Evolutionary conservation across 257 asterid genomes (phyloP), one percentile per base, ranked within the genome.

Genomic region (Salvia splendens): DNA sequence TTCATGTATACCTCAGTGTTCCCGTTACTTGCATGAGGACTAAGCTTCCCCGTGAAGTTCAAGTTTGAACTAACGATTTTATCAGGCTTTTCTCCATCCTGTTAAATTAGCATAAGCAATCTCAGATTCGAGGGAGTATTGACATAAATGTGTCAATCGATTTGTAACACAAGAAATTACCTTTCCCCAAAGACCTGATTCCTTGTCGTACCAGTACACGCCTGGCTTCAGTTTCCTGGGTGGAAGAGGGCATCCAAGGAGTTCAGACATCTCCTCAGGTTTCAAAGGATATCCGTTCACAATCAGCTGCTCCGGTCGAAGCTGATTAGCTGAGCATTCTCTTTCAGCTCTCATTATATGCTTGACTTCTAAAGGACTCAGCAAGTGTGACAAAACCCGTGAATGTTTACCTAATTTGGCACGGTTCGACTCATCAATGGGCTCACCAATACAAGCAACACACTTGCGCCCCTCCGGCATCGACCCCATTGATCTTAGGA

Each of bases 381-480:
- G 82, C 72, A 89, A 80, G n/a, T 86, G 85, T 5, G 97, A 84
- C 77, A 89, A 78, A 4, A 89, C 77, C 80, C 95, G 79, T 0
- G 94, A 89, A 72, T 85, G 78, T 70, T 86, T 89, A 20, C 97
- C 95, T 64, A 89, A 69, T 73, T 85, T 87, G 58, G 70, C 73
- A 65, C 97, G 75, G 16, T 86, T 87, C 3, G 81, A 73, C 83
- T 89, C 97, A 62, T 89, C 89, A 76, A 89, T 85, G 38, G 97
- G 86, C 76, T 87, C 91, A 15, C 87, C 83, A 33, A 89, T 87
- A 75, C 97, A 89, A 56, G 89, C 84, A 58, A 89, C 97, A 61
- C 97, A 89, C 79, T 89, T 89, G 4, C 96, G 85, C 61, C 97
- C 97, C 74, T 89, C 97, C 3, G 97, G 97, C 97, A 89, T 89